Conservation (phyloP, 2,329 filamentous ascomycete genomes). For the Fonsecaea erecta region DNA sequence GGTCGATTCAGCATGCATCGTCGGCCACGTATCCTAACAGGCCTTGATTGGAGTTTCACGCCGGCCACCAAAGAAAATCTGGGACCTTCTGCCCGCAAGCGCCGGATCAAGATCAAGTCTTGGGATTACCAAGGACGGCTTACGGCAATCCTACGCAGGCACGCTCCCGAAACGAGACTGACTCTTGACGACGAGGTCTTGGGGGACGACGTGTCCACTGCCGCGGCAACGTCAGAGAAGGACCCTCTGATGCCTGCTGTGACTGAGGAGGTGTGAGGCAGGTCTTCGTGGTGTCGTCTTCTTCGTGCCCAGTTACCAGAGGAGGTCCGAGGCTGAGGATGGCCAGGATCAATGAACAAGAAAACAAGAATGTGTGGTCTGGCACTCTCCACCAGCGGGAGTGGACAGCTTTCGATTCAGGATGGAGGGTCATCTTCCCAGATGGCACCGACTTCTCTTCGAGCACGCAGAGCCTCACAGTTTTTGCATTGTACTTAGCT, state of each 20-base stretch:
- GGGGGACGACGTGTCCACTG: neutral
- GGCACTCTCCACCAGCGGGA: too few relatives aligned
- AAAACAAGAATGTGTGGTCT: too few relatives aligned
- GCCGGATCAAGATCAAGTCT: constrained; percentile 12
- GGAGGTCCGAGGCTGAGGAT: neutral
- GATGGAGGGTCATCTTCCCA: too few relatives aligned
- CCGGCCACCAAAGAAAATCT: neutral
- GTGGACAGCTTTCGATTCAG: too few relatives aligned
- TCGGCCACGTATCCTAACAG: constrained; percentile 17
- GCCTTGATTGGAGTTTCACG: constrained; percentile 12
- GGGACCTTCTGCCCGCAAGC: neutral
- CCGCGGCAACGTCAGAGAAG: neutral
- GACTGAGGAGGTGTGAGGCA: neutral
- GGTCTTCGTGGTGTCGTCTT: neutral
- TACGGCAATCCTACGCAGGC: constrained; percentile 4
- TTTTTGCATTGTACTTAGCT: too few relatives aligned
- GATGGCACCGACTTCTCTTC: too few relatives aligned
- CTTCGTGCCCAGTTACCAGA: neutral
- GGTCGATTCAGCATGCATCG: constrained; percentile 5
- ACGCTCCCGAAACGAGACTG: constrained; percentile 1
- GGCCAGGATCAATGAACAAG: too few relatives aligned
- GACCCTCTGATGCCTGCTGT: neutral
- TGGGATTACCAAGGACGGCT: constrained; percentile 15
- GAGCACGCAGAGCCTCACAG: too few relatives aligned
- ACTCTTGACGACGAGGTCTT: constrained; percentile 5